Conservation (phyloP, 805 yeast genomes). For the Henningerozyma blattae region DNA sequence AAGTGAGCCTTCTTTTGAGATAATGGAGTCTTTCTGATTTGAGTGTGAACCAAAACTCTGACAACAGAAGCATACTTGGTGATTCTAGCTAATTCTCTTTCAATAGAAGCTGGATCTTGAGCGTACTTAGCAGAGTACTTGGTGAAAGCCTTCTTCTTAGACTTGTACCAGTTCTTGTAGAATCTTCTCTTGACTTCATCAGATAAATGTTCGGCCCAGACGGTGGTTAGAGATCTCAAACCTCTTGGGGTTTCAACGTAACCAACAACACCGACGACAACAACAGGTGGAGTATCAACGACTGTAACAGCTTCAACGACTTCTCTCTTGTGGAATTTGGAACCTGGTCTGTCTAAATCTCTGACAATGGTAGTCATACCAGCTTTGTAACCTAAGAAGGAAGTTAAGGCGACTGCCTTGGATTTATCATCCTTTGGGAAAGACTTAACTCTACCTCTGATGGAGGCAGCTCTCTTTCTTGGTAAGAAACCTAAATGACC, state of each 20-base stretch:
- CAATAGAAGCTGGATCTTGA: slow-evolving; percentile 75
- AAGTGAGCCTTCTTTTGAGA: slow-evolving; percentile 99
- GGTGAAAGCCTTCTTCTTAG: slow-evolving; percentile 99
- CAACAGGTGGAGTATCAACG: slow-evolving; percentile 98
- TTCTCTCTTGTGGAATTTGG: slow-evolving; percentile 99
- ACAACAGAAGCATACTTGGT: slow-evolving; percentile 96
- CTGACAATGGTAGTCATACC: slow-evolving; percentile 99
- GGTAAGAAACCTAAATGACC: slow-evolving; percentile 99
- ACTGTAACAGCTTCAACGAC: slow-evolving; percentile 98
- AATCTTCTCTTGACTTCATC: slow-evolving; percentile 99
- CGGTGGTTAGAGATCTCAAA: slow-evolving; percentile 97
- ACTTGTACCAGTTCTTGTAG: slow-evolving; percentile 99
- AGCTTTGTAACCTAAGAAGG: slow-evolving; percentile 99
- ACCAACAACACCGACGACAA: slow-evolving; percentile 99
- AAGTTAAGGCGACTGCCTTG: slow-evolving; percentile 97
- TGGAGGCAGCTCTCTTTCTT: slow-evolving; percentile 98
- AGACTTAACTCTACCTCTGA: slow-evolving; percentile 98
- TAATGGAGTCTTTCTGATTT: slow-evolving; percentile 98
- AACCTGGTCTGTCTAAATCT: slow-evolving; percentile 99
- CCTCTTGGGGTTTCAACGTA: slow-evolving; percentile 99
- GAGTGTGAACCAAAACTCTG: slow-evolving; percentile 99
- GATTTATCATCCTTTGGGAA: slow-evolving; percentile 98
- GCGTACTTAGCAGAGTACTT: slow-evolving; percentile 98
- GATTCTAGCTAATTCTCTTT: slow-evolving; percentile 96
- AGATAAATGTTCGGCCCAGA: slow-evolving; percentile 99